Conservation (phyloP, 1,284 basidiomycete species). For the Cutaneotrichosporon sp. region DNA sequence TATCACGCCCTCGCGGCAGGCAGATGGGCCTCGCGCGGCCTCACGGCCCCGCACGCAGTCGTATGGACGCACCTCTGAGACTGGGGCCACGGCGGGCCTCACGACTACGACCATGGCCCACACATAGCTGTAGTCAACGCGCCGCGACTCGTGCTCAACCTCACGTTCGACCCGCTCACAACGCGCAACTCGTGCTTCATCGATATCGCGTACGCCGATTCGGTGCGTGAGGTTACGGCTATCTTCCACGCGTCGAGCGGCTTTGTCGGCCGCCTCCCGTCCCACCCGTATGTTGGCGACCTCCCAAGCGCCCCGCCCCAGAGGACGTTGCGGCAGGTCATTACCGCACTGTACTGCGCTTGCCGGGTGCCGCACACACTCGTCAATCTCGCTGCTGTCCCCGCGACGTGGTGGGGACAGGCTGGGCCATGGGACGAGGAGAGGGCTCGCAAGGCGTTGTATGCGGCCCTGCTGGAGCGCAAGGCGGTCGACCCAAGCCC, state of each 20-base stretch:
- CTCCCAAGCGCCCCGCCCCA: background rate
- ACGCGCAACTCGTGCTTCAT: background rate
- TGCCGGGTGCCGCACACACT: background rate
- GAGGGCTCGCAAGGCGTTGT: background rate
- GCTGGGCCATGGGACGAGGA: background rate
- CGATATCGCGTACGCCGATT: background rate
- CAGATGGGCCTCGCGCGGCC: too few relatives aligned
- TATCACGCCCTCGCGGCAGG: background rate
- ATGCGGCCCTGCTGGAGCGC: background rate
- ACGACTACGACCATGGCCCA: background rate
- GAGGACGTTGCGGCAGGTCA: background rate
- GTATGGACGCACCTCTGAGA: background rate
- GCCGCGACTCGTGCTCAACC: background rate
- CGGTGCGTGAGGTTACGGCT: background rate
- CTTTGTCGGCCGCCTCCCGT: background rate
- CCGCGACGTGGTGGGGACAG: background rate
- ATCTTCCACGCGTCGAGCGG: background rate
- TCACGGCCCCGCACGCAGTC: background rate
- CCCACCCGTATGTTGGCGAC: background rate
- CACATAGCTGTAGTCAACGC: background rate
- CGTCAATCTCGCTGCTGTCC: background rate
- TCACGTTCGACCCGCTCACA: background rate
- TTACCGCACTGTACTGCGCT: background rate
- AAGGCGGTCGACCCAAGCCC: background rate
- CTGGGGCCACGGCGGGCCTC: background rate